phyloP scores from a whole-genome alignment of 1,284 basidiomycete species.

The Malassezia arunalokei region DNA sequence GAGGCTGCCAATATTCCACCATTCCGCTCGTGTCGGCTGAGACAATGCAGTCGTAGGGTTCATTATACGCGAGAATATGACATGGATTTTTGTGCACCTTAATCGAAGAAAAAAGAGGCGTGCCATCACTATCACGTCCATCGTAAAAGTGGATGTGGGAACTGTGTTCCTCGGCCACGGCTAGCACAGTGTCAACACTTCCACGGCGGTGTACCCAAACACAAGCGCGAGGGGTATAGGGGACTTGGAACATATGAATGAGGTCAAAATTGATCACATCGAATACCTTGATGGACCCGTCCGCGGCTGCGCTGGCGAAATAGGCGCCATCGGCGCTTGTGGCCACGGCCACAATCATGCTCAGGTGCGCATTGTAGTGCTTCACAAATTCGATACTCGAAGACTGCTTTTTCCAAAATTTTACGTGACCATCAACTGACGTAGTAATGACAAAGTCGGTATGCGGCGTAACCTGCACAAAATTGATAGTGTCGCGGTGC shows the following conservation, averaged over 20 bases:
- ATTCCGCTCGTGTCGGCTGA: conserved; percentile 91
- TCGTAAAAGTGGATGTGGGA: conserved; percentile 79
- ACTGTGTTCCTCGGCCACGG: conserved; percentile 61
- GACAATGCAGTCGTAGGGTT: conserved; percentile 76
- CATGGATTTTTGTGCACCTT: conserved; percentile 74
- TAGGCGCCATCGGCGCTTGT: conserved; percentile 85
- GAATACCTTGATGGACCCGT: conserved; percentile 67
- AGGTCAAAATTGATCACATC: conserved; percentile 98
- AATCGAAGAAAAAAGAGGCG: conserved; percentile 60
- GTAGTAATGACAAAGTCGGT: conserved; percentile 77
- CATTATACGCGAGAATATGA: conserved; percentile 84
- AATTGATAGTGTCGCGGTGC: conserved; percentile 88
- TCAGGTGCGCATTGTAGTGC: conserved; percentile 65
- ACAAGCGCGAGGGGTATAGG: conserved; percentile 57
- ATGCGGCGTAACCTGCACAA: conserved; percentile 52
- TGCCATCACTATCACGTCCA: conserved; percentile 65
- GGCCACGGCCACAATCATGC: conserved; percentile 64
- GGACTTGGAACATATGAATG: conserved; percentile 93
- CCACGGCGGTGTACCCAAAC: conserved; percentile 53
- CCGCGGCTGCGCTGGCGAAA: conserved; percentile 59
- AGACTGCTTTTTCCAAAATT: conserved; percentile 97
- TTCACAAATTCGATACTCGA: conserved; percentile 48
- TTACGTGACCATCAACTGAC: conserved; percentile 85
- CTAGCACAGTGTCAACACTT: conserved; percentile 73
- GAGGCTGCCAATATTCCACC: conserved; percentile 94